These are phyloP conservation scores for Leccinum uliginosum DNA, from an alignment of 768 basidiomycete species.

Conservation along the genomic window DNA sequence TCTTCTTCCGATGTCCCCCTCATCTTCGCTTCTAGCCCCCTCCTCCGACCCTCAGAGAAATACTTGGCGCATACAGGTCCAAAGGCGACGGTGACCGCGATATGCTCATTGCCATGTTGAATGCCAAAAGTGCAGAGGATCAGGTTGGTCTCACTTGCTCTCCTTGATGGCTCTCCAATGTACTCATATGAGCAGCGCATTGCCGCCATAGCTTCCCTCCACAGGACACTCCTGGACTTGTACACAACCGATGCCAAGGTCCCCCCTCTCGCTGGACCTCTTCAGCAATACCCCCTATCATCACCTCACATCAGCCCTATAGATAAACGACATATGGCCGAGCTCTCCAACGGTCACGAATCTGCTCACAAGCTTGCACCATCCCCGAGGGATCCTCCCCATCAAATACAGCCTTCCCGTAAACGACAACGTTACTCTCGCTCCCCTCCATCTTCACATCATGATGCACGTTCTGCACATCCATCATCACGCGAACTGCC, in stretches of 20 bases:
- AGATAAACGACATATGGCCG: slow-evolving; percentile 18
- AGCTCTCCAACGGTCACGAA: slow-evolving; percentile 16
- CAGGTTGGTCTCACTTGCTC: slow-evolving; percentile 50
- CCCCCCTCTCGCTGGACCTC: slow-evolving; percentile 20
- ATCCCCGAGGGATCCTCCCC: slow-evolving; percentile 26
- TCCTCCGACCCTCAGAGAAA: slow-evolving; percentile 80
- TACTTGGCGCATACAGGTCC: slow-evolving; percentile 77
- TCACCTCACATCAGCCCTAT: slow-evolving; percentile 28
- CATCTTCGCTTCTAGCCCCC: slow-evolving; percentile 45
- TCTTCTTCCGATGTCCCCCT: not conserved
- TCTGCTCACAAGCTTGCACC: slow-evolving; percentile 7
- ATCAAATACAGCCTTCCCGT: slow-evolving; percentile 41
- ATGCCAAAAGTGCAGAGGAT: slow-evolving; percentile 90
- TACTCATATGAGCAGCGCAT: slow-evolving; percentile 48
- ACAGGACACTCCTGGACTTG: slow-evolving; percentile 66
- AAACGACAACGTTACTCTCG: slow-evolving; percentile 64
- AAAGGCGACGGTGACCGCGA: slow-evolving; percentile 92
- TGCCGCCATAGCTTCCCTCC: slow-evolving; percentile 65
- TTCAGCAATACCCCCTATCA: slow-evolving; percentile 36
- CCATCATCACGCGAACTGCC: slow-evolving; percentile 49
- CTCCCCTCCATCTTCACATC: slow-evolving; percentile 47
- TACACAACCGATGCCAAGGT: slow-evolving; percentile 33
- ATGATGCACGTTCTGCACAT: slow-evolving; percentile 28
- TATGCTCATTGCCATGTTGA: slow-evolving; percentile 85
- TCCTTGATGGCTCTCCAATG: not conserved